Percentiles rank a stretch among this genome's conserved stretches.
Conservation (phyloP, 225 moss, liverwort and hornwort genomes). For the Pleurozium schreberi region DNA sequence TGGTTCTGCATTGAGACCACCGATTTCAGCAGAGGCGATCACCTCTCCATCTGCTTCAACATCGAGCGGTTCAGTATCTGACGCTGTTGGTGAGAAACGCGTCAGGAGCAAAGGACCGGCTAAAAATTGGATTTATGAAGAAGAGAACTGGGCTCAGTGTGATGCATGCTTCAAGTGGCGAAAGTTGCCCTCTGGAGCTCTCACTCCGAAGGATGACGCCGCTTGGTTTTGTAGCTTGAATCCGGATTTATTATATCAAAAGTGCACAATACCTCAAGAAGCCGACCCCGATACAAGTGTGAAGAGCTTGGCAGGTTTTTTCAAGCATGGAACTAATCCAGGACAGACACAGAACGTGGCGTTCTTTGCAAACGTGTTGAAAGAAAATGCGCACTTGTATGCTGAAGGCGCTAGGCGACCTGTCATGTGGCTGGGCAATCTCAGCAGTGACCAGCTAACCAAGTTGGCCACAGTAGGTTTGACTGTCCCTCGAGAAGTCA, state of each 20-base stretch:
- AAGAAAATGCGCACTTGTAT: conserved; percentile 57
- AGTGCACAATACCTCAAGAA: conserved; percentile 67
- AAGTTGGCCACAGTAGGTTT: conserved; percentile 68
- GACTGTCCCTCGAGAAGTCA: conserved; percentile 56
- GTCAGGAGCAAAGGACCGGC: background rate
- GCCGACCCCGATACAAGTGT: conserved; percentile 52
- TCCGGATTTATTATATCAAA: conserved; percentile 56
- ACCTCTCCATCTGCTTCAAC: background rate
- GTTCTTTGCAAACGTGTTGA: conserved; percentile 75
- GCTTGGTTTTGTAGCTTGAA: conserved; percentile 99
- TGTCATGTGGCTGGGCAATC: conserved; percentile 62
- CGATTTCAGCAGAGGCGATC: background rate
- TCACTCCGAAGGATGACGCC: conserved; percentile 43
- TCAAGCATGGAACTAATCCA: conserved; percentile 34
- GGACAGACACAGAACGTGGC: conserved; percentile 60
- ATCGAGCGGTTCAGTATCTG: background rate
- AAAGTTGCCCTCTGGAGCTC: conserved; percentile 53
- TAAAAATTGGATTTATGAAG: conserved; percentile 21
- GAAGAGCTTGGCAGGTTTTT: conserved; percentile 78
- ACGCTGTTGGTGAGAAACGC: conserved; percentile 3
- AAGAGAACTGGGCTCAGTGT: conserved; percentile 87
- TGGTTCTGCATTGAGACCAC: background rate
- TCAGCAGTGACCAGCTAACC: conserved; percentile 41
- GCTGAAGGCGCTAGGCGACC: conserved; percentile 52
- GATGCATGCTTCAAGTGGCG: conserved; percentile 98